Base-by-base conservation (phyloP, 345 rosid genomes). In the Brassica napus region DNA sequence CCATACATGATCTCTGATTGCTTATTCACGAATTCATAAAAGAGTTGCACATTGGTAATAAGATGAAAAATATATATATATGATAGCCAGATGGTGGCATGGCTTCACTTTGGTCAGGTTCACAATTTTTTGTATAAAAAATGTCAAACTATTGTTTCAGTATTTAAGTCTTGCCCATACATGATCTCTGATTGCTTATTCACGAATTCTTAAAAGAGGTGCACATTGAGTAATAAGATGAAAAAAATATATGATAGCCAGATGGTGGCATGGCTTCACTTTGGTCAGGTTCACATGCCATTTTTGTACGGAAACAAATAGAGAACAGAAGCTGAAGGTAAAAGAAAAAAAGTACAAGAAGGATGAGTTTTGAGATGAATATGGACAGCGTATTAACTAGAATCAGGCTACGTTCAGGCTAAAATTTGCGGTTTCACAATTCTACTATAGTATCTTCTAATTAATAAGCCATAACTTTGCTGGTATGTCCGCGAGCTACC, bases 281-380 rank as follows among this genome's bases (percentile, higher is more conserved):
- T 54, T 7, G 8, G 18, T 47, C 2, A 35, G 31, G 54, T 4
- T 35, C 34, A 59, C 75, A 52, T 52, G 23, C 23, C 21, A 52
- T 52, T 52, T 52, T 3, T 52, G 15, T 52, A 2, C 58, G 58
- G 21, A 52, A 52, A 52, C 23, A 52, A 52, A 52, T 2, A 52
- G 58, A 52, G 58, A 14, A 47, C 58, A 75, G 58, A 76, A 39
- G 68, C 61, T 68, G 14, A 68, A 62, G 8, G 44, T 10, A 10
- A 67, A 64, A 55, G 32, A 3, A 57, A 30, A 30, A 54, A 35
- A 35, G 42, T 7, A 28, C 37, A 14, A 15, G 64, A 8, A 44
- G 35, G 16, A 0, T 9, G 49, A 15, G 49, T 8, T 42, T 35
- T 1, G 63, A 64, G 8, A 28, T 16, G 73, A 76, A 67, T 44